Evolutionary conservation across 2,329 filamentous ascomycete species (phyloP).

Genomic region (Geosmithia putterillii): DNA sequence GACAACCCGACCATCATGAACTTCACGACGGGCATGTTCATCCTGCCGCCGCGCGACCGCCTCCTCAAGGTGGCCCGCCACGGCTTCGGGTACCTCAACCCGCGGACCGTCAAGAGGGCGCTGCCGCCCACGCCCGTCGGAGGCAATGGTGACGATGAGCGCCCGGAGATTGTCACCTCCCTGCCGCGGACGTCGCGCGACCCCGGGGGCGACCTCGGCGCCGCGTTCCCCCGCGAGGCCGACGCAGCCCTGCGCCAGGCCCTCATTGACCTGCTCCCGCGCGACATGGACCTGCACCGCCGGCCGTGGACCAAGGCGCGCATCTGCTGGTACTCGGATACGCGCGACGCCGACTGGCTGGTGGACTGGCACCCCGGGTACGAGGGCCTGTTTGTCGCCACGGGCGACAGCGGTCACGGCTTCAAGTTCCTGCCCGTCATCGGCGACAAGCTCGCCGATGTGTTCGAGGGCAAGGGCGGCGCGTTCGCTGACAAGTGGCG

Average conservation of each 20-base stretch:
- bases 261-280: constrained; percentile 47
- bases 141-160: constrained; percentile 11
- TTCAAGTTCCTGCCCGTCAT: constrained; percentile 61
- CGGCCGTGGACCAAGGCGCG: constrained; percentile 50
- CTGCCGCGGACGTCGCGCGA: constrained; percentile 21
- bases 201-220: constrained; percentile 21
- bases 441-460: constrained; percentile 48
- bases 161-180: constrained; percentile 18
- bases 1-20: constrained; percentile 63
- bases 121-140: constrained; percentile 14
- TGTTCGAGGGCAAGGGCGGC: constrained; percentile 30
- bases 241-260: constrained; percentile 48
- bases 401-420: constrained; percentile 51
- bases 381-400: constrained; percentile 46
- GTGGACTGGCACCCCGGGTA: constrained; percentile 56
- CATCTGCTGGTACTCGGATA: constrained; percentile 70
- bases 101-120: constrained; percentile 21
- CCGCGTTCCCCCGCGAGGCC: constrained; percentile 44
- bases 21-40: constrained; percentile 58
- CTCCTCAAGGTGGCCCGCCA: constrained; percentile 62
- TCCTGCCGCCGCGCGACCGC: constrained; percentile 52
- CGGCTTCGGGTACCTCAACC: constrained; percentile 54
- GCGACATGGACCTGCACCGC: constrained; percentile 34
- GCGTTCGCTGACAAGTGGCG: constrained; percentile 47
- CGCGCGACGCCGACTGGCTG: constrained; percentile 58